phyloP scores from a whole-genome alignment of 305 asterid species.

The Fraxinus platypoda region DNA sequence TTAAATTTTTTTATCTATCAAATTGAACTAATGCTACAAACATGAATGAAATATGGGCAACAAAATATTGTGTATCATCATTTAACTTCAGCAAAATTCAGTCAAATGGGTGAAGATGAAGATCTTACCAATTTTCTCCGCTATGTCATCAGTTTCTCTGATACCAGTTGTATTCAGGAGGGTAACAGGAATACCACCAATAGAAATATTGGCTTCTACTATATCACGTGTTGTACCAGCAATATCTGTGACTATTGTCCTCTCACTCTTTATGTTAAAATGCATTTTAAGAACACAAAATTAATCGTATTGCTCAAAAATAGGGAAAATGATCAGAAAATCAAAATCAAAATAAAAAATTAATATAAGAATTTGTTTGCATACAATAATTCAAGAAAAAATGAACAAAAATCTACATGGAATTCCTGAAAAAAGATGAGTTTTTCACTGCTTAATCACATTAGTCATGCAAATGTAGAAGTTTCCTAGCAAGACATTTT shows the following conservation, averaged over 20 bases:
- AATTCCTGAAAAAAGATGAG: neutral
- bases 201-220: constrained; percentile 72
- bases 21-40: too few species aligned
- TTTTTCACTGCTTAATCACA: neutral
- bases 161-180: constrained; percentile 97
- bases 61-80: constrained; percentile 3
- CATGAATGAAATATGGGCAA: neutral
- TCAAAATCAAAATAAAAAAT: too few species aligned
- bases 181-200: constrained; percentile 74
- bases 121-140: constrained; percentile 75
- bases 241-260: constrained; percentile 88
- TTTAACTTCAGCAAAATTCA: neutral
- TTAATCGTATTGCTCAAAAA: constrained; percentile 31
- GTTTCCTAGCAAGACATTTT: neutral
- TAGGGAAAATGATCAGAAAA: too few species aligned
- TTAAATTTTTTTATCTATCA: too few species aligned
- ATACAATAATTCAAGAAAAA: neutral
- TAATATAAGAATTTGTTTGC: neutral
- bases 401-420: neutral
- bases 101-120: neutral
- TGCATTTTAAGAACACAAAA: constrained; percentile 32
- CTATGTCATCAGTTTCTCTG: constrained; percentile 72
- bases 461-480: neutral
- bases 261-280: constrained; percentile 90
- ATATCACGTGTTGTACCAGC: constrained; percentile 96